phyloP scores from a whole-genome alignment of 352 stramenopile species.

The Pythium insidiosum region DNA sequence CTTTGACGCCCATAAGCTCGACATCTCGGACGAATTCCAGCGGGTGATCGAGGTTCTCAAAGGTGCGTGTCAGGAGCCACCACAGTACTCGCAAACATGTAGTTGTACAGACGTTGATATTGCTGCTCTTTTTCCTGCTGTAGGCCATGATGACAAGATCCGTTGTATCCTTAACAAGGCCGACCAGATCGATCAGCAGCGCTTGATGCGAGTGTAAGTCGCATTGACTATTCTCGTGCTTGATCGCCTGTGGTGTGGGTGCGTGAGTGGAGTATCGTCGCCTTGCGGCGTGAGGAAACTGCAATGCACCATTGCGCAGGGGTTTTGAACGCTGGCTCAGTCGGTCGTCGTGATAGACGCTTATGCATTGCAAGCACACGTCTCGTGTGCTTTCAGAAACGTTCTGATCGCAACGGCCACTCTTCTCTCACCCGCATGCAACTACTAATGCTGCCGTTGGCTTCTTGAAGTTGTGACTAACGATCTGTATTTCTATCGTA shows the following conservation, averaged over 20 bases:
- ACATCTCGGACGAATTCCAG: slow-evolving; percentile 99
- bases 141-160: slow-evolving; percentile 99
- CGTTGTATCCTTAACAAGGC: slow-evolving; percentile 99
- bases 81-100: no score
- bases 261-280: neutral
- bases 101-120: no score
- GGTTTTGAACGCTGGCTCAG: slow-evolving; percentile 26
- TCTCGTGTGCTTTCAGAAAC: no score
- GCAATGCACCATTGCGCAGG: slow-evolving; percentile 25
- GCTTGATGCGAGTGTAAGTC: slow-evolving; percentile 92
- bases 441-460: no score
- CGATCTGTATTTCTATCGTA: slow-evolving; percentile 16
- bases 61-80: no score
- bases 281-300: slow-evolving; percentile 13
- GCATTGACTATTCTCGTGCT: slow-evolving; percentile 3
- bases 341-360: slow-evolving; percentile 3
- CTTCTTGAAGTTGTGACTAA: no score
- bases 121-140: no score
- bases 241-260: slow-evolving; percentile 1
- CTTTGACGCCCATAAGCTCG: slow-evolving; percentile 99
- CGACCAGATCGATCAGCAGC: slow-evolving; percentile 96
- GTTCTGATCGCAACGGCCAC: no score
- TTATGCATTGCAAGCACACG: no score
- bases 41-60: slow-evolving; percentile 95
- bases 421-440: neutral